Evolutionary conservation across 768 basidiomycete species (phyloP), one percentile per base, ranked within the genome.

Genomic region (Agrocybe pediades): DNA sequence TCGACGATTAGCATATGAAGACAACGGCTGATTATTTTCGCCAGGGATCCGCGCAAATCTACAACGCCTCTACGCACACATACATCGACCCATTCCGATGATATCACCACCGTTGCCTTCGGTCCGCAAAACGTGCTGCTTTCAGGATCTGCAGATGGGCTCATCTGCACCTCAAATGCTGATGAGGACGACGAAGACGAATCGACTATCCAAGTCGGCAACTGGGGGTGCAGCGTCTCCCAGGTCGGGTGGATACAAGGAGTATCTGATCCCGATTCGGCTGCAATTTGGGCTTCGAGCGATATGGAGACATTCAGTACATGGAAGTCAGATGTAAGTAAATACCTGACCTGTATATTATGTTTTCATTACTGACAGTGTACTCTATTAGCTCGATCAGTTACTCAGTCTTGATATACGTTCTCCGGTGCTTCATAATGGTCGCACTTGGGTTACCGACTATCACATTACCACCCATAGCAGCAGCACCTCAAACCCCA

Each of bases 251-350:
- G 86, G 87, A 78, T 82, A 46, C 64, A 73, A 17, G 55, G 57
- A 15, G 57, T 45, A 3, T 49, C 51, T n/a, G 30, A 58, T n/a
- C 36, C 59, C 11, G 29, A 46, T 57, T 15, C 71, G 71, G 25
- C 72, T 67, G 43, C 56, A 11, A 74, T 94, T 7, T 97, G 94
- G 93, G 88, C 87, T 20, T 80, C 84, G 9, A 95, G 92, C 58
- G 95, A 97, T 71, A 97, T 97, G 95, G 94, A 98, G 69, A 93
- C 90, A 0, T 89, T 95, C 59, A 88, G 89, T 51, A 78, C 83
- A 13, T 98, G 94, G 95, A 82, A 86, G 23, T 69, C 69, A 43
- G 88, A 92, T 71, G 90, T 87, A 20, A 6, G 58, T 54, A 25
- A 67, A 55, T 41, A 29, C 36, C n/a, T 30, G 41, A 23, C 17